These are phyloP conservation scores for Houttuynia cordata DNA, from an alignment of 164 flowering plant species.

Conservation along the genomic window DNA sequence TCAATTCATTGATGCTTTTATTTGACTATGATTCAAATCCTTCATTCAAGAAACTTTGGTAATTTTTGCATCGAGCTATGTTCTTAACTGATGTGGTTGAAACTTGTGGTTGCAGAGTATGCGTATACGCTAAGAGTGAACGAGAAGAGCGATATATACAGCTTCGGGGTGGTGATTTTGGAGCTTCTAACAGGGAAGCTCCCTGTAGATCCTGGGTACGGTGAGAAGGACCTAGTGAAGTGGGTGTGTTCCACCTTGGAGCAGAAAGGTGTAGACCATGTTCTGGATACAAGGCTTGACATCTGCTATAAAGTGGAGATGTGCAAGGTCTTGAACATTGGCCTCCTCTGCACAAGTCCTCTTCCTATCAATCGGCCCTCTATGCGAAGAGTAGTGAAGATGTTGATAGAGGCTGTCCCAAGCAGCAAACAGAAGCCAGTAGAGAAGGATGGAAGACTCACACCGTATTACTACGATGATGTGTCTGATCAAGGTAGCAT, in stretches of 20 bases:
- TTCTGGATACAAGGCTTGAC: conserved; percentile 71
- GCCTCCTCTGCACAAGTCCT: conserved; percentile 75
- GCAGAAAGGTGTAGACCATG: conserved; percentile 69
- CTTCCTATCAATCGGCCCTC: conserved; percentile 94
- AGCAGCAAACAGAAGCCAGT: conserved; percentile 23
- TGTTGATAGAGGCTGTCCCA: conserved; percentile 53
- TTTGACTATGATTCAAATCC: no score
- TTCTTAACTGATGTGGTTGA: not conserved
- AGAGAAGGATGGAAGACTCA: conserved; percentile 62
- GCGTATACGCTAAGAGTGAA: conserved; percentile 91
- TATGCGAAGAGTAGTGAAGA: conserved; percentile 78
- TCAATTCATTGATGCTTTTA: no score
- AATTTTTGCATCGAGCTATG: not conserved
- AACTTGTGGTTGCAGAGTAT: conserved; percentile 52
- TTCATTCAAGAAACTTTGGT: no score
- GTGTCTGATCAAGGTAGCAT: conserved; percentile 69
- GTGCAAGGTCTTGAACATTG: conserved; percentile 67
- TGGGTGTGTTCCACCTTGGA: conserved; percentile 81
- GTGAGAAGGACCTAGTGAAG: conserved; percentile 85
- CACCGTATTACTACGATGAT: conserved; percentile 81
- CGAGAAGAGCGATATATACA: conserved; percentile 95
- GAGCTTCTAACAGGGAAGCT: conserved; percentile 79
- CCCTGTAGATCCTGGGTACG: conserved; percentile 74
- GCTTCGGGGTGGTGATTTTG: conserved; percentile 85
- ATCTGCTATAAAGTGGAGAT: conserved; percentile 70